Percentiles rank a stretch among this genome's conserved stretches.
phyloP scores from a whole-genome alignment of 495 filamentous ascomycete species.

The Terfezia boudieri region DNA sequence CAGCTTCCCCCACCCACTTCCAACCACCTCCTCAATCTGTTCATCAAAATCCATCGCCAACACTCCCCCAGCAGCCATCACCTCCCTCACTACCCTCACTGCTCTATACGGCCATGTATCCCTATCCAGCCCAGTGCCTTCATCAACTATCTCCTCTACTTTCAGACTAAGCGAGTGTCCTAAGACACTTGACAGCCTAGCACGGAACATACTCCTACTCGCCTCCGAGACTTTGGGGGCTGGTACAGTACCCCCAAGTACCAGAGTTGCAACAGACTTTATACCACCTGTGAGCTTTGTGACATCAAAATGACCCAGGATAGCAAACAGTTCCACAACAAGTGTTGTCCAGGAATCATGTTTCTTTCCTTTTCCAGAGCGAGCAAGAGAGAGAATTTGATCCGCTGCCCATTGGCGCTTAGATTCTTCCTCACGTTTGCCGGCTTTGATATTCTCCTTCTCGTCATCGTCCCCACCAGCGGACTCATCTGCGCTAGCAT shows the following conservation, averaged over 20 bases:
- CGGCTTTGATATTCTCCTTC: constrained; percentile 26
- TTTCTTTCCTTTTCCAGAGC: constrained; percentile 16
- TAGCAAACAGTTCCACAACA: constrained; percentile 19
- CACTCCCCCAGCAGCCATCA: constrained; percentile 21
- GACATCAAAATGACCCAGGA: constrained; percentile 23
- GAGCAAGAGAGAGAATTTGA: constrained; percentile 27
- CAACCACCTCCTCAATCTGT: constrained; percentile 34
- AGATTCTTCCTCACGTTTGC: constrained; percentile 14
- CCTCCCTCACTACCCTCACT: constrained; percentile 24
- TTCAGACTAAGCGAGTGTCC: constrained; percentile 45
- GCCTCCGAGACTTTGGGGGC: constrained; percentile 31
- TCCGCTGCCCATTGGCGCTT: constrained; percentile 24
- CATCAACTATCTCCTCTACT: constrained; percentile 22
- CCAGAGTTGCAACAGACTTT: background rate
- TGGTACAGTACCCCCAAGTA: constrained; percentile 7
- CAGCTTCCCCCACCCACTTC: constrained; percentile 40
- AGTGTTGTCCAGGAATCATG: constrained; percentile 12
- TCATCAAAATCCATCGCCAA: constrained; percentile 40
- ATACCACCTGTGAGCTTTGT: constrained; percentile 5
- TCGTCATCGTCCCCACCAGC: background rate
- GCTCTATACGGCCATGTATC: constrained; percentile 27
- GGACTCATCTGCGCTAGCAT: constrained; percentile 12
- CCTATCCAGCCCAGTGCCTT: background rate
- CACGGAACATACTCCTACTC: constrained; percentile 46
- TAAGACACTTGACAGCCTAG: constrained; percentile 36